These are phyloP conservation scores for Hypoxylon cercidicola DNA, from an alignment of 495 filamentous ascomycete genomes.

Conservation along the genomic window DNA sequence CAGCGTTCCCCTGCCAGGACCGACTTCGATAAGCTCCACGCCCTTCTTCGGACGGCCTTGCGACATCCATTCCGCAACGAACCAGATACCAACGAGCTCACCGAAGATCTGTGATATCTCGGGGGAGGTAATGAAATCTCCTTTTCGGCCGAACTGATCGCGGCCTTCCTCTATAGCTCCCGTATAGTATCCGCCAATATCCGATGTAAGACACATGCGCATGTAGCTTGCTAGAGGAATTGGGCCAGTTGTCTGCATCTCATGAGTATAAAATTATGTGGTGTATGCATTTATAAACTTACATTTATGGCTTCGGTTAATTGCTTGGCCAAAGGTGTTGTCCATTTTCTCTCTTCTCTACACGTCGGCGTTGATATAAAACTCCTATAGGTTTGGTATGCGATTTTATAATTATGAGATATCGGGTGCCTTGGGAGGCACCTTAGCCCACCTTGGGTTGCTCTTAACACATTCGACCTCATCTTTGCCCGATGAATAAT, in stretches of 20 bases:
- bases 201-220: constrained; percentile 95
- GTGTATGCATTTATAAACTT: constrained; percentile 21
- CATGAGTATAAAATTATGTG: constrained; percentile 11
- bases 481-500: constrained; percentile 30
- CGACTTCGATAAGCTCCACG: constrained; percentile 90
- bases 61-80: constrained; percentile 93
- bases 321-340: constrained; percentile 87
- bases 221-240: constrained; percentile 93
- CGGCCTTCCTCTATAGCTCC: constrained; percentile 67
- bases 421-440: constrained; percentile 24
- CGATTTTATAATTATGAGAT: constrained; percentile 18
- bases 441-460: constrained; percentile 39
- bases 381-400: constrained; percentile 34
- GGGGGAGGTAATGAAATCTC: constrained; percentile 96
- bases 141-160: constrained; percentile 88
- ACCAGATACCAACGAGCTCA: constrained; percentile 92
- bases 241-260: constrained; percentile 77
- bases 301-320: constrained; percentile 87
- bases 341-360: constrained; percentile 73
- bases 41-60: constrained; percentile 77
- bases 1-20: constrained; percentile 92
- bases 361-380: constrained; percentile 46
- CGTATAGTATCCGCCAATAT: constrained; percentile 95
- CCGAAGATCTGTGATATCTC: constrained; percentile 98
- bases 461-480: constrained; percentile 35